A percentile compares a stretch with the other conserved stretches of the same genome.
Evolutionary conservation across 345 rosid genomes (phyloP).

Genomic region (Clausena lansium): DNA sequence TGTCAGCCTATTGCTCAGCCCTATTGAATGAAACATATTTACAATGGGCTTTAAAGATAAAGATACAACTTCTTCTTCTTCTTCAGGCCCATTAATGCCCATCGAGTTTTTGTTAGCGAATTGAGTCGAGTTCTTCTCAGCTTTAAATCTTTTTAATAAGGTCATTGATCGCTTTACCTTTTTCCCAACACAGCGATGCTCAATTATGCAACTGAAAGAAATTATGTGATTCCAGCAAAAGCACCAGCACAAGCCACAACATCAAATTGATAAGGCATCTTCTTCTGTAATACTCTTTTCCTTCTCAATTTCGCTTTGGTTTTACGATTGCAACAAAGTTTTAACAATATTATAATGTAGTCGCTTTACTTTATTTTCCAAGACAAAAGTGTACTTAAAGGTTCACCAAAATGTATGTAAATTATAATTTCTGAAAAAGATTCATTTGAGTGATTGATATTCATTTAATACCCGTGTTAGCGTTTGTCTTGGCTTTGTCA

Average conservation of each 20-base stretch:
- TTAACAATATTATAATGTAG: neutral
- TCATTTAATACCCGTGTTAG: neutral
- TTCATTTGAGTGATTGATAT: neutral
- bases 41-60: too few species aligned
- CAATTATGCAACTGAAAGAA: neutral
- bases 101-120: too few species aligned
- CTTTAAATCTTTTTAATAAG: neutral
- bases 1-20: too few species aligned
- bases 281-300: neutral
- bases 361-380: neutral
- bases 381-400: neutral
- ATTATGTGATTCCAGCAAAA: slow-evolving; percentile 5
- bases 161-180: neutral
- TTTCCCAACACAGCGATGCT: neutral
- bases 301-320: slow-evolving; percentile 22
- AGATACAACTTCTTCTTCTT: too few species aligned
- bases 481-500: too few species aligned
- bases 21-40: too few species aligned
- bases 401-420: neutral
- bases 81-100: too few species aligned
- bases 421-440: neutral
- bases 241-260: neutral
- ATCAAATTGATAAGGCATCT: neutral
- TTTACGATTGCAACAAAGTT: slow-evolving; percentile 10
- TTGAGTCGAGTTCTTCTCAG: neutral